Evolutionary conservation across 108 stramenopile genomes (phyloP).

Genomic region (Cyclotella sp.): DNA sequence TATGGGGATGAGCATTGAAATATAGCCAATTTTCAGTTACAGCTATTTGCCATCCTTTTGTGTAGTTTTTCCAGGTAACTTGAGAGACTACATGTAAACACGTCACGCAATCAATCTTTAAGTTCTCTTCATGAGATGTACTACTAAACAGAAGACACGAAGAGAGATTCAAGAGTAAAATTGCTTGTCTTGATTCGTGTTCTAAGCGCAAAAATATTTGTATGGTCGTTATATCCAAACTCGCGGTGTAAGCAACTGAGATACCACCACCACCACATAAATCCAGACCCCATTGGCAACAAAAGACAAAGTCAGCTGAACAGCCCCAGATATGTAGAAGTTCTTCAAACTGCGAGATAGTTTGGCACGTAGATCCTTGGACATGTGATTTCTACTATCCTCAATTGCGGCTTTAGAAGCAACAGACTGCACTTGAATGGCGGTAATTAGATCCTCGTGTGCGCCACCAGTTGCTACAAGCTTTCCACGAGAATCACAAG

Average conservation of each 20-base stretch:
- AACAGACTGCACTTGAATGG: slow-evolving; percentile 21
- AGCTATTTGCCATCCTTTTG: not conserved
- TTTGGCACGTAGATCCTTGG: slow-evolving; percentile 35
- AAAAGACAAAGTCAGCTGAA: slow-evolving; percentile 21
- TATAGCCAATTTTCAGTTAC: slow-evolving; percentile 17
- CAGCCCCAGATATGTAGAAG: slow-evolving; percentile 23
- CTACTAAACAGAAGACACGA: too few relatives aligned
- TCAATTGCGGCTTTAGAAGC: not conserved
- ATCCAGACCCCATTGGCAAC: slow-evolving; percentile 23
- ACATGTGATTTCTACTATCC: slow-evolving; percentile 17
- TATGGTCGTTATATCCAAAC: slow-evolving; percentile 16
- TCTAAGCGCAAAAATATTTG: too few relatives aligned
- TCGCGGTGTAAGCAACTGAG: slow-evolving; percentile 31
- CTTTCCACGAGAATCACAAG: slow-evolving; percentile 44
- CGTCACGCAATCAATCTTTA: too few relatives aligned
- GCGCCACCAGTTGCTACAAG: slow-evolving; percentile 26
- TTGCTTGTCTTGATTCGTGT: too few relatives aligned
- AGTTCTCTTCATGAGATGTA: too few relatives aligned
- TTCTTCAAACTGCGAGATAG: slow-evolving; percentile 32
- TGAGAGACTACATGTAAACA: not conserved
- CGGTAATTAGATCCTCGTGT: slow-evolving; percentile 39
- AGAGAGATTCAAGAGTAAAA: too few relatives aligned
- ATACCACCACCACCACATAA: slow-evolving; percentile 23
- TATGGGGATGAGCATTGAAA: slow-evolving; percentile 38
- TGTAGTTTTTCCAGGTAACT: not conserved